Conservation (phyloP, 441 rosid genomes). For the Erodium chrysanthum region DNA sequence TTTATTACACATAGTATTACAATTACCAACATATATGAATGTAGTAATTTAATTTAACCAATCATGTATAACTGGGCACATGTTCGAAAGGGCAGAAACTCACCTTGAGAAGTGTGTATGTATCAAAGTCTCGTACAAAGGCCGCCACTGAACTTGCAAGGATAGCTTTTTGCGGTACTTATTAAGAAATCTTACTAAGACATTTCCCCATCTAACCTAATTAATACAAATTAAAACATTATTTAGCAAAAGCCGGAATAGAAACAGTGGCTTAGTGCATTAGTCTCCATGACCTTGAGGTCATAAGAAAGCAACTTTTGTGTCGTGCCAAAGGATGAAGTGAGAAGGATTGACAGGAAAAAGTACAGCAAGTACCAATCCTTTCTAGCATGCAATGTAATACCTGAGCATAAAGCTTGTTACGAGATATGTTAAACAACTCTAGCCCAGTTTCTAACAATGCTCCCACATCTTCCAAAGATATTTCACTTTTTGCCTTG, state of each 20-base stretch:
- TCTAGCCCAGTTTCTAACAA: slow-evolving; percentile 63
- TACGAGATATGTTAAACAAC: slow-evolving; percentile 55
- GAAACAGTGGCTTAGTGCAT: neutral
- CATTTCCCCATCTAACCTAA: slow-evolving; percentile 95
- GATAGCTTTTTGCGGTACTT: slow-evolving; percentile 69
- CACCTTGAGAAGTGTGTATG: slow-evolving; percentile 87
- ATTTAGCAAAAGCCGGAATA: slow-evolving; percentile 9
- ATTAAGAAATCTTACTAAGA: slow-evolving; percentile 67
- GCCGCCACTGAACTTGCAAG: slow-evolving; percentile 78
- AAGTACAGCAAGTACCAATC: slow-evolving; percentile 11
- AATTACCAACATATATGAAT: neutral
- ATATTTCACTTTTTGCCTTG: slow-evolving; percentile 84
- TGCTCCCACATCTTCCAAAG: slow-evolving; percentile 61
- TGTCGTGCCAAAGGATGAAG: neutral
- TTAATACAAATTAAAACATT: slow-evolving; percentile 21
- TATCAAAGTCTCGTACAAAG: slow-evolving; percentile 75
- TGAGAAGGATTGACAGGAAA: slow-evolving; percentile 16
- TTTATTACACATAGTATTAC: neutral
- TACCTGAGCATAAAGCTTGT: slow-evolving; percentile 87
- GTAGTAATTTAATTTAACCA: neutral
- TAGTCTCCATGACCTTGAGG: neutral
- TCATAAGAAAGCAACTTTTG: too few relatives aligned
- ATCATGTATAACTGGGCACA: neutral
- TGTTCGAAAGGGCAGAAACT: slow-evolving; percentile 17
- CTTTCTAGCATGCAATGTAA: slow-evolving; percentile 9